Evolutionary conservation across 306 rosid species (phyloP).

Genomic region (Lupinus albus): DNA sequence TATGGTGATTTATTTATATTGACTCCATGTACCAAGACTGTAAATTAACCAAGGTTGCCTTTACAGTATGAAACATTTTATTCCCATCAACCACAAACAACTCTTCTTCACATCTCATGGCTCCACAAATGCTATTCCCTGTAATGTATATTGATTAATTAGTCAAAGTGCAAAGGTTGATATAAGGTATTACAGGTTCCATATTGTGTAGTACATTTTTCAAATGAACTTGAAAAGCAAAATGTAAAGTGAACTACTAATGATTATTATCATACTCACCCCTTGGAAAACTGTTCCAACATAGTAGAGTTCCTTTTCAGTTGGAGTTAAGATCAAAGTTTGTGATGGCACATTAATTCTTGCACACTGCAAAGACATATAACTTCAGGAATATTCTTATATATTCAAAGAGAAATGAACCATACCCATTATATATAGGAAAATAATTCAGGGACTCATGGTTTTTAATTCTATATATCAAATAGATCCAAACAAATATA

Average conservation of each 20-base stretch:
- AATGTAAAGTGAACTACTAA: not conserved
- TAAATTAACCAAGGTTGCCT: too few relatives aligned
- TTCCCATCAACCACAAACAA: too few relatives aligned
- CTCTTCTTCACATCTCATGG: not conserved
- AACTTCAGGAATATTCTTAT: not conserved
- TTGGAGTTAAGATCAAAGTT: conserved; percentile 21
- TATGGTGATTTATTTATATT: too few relatives aligned
- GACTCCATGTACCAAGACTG: too few relatives aligned
- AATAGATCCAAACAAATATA: not conserved
- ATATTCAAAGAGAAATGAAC: not conserved
- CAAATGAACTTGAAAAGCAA: not conserved
- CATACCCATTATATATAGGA: not conserved
- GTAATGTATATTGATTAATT: conserved; percentile 31
- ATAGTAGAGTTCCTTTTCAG: not conserved
- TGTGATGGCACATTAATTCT: conserved; percentile 27
- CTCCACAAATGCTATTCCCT: conserved; percentile 11
- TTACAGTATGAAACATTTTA: too few relatives aligned
- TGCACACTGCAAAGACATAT: conserved; percentile 33
- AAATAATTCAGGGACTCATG: too few relatives aligned
- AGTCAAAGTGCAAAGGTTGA: not conserved
- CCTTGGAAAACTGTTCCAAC: conserved; percentile 32
- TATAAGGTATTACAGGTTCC: not conserved
- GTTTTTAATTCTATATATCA: too few relatives aligned
- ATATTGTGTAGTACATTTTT: not conserved
- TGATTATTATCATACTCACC: conserved; percentile 32